A percentile compares a stretch with the other conserved stretches of the same genome.
phyloP scores from a whole-genome alignment of 129 eudicot species.

The Smallanthus sonchifolius region DNA sequence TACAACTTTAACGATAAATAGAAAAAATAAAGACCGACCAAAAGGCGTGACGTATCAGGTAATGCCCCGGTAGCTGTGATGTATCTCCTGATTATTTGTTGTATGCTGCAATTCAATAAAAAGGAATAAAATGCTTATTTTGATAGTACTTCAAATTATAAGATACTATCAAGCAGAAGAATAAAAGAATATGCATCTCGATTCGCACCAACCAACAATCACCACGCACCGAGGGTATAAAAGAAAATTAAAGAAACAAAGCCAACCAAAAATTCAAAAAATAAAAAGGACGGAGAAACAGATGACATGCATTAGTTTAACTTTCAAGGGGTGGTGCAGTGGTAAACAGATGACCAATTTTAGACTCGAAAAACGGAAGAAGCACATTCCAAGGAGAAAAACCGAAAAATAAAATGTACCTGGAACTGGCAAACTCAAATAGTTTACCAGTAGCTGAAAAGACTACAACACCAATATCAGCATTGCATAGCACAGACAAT shows the following conservation, averaged over 20 bases:
- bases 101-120: constrained; percentile 12
- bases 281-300: background rate
- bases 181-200: background rate
- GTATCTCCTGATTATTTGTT: constrained; percentile 11
- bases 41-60: constrained; percentile 10
- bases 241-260: background rate
- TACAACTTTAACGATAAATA: background rate
- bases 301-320: background rate
- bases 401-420: background rate
- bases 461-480: constrained; percentile 31
- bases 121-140: background rate
- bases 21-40: constrained; percentile 6
- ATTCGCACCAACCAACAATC: background rate
- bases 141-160: background rate
- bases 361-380: background rate
- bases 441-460: constrained; percentile 44
- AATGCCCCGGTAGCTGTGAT: background rate
- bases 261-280: background rate
- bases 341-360: too few relatives aligned
- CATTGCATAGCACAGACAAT: constrained; percentile 41
- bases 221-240: background rate
- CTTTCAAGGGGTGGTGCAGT: background rate
- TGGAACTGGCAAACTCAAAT: constrained; percentile 21
- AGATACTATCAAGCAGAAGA: background rate
- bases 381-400: background rate